phyloP scores from a whole-genome alignment of 352 stramenopile species.

The Peronospora destructor region DNA sequence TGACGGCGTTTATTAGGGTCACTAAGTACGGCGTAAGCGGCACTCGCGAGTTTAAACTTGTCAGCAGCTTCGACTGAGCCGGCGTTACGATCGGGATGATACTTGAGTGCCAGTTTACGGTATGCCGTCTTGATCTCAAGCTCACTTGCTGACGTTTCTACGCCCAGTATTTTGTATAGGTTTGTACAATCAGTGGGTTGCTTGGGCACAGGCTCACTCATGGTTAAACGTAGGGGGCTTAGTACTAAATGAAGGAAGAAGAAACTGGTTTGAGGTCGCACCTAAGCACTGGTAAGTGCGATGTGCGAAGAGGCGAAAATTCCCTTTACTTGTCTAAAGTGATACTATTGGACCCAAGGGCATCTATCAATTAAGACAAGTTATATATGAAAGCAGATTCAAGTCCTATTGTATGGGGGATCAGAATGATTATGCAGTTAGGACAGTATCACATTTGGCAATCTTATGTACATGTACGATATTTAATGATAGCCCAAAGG shows the following conservation, averaged over 20 bases:
- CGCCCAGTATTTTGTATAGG: slow-evolving; percentile 86
- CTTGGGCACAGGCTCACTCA: slow-evolving; percentile 49
- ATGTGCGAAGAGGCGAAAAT: slow-evolving; percentile 2
- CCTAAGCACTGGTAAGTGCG: background rate
- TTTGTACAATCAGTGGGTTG: slow-evolving; percentile 56
- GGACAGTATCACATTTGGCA: too few relatives aligned
- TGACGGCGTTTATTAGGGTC: slow-evolving; percentile 84
- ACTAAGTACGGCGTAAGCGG: slow-evolving; percentile 80
- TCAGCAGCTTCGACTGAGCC: slow-evolving; percentile 69
- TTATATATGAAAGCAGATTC: too few relatives aligned
- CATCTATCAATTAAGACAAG: too few relatives aligned
- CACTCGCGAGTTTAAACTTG: slow-evolving; percentile 81
- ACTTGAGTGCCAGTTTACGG: slow-evolving; percentile 86
- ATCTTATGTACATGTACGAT: too few relatives aligned
- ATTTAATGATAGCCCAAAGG: too few relatives aligned
- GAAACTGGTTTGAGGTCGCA: background rate
- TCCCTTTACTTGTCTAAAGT: background rate
- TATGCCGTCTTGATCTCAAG: slow-evolving; percentile 88
- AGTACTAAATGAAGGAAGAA: slow-evolving; percentile 21
- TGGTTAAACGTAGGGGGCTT: too few relatives aligned
- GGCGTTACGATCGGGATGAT: slow-evolving; percentile 84
- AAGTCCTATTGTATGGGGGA: too few relatives aligned
- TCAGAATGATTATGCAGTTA: too few relatives aligned
- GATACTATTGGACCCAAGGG: too few relatives aligned
- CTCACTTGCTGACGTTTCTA: slow-evolving; percentile 81